Evolutionary conservation across 78 protist species (phyloP).

Genomic region (Trichosphaerium sp.): DNA sequence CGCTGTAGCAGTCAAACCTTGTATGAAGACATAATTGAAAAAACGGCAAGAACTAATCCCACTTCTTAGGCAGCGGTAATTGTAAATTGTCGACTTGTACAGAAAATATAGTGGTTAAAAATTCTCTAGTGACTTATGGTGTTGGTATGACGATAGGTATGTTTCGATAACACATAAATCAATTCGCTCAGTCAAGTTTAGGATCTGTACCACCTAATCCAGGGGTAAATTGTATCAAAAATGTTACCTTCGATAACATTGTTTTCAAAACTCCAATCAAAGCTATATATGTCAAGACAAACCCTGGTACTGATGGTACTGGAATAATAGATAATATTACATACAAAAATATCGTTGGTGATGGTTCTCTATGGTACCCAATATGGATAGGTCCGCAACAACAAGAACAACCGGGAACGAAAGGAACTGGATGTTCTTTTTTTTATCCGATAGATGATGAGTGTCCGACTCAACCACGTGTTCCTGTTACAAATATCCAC

Average conservation of each 20-base stretch:
- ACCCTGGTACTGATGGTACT: background rate
- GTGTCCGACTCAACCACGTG: conserved; percentile 3
- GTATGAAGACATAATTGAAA: too few species aligned
- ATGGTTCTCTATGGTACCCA: background rate
- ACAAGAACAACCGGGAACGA: background rate
- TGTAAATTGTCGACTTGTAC: background rate
- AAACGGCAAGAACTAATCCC: too few species aligned
- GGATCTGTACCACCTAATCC: conserved; percentile 3
- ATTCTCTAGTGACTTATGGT: background rate
- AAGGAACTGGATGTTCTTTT: background rate
- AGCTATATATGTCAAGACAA: conserved; percentile 7
- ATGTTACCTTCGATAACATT: background rate
- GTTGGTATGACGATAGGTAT: conserved; percentile 15
- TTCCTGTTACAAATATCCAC: background rate
- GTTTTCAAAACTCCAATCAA: background rate
- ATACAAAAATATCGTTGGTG: background rate
- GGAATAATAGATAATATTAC: background rate
- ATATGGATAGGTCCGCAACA: conserved; percentile 4
- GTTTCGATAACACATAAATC: too few species aligned
- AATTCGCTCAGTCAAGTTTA: too few species aligned
- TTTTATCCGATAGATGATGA: background rate
- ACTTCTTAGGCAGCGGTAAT: background rate
- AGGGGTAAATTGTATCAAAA: background rate
- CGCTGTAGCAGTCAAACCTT: conserved; percentile 9
- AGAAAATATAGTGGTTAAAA: background rate